Evolutionary conservation across 2,329 filamentous ascomycete species (phyloP).

Genomic region (Oidium heveae): DNA sequence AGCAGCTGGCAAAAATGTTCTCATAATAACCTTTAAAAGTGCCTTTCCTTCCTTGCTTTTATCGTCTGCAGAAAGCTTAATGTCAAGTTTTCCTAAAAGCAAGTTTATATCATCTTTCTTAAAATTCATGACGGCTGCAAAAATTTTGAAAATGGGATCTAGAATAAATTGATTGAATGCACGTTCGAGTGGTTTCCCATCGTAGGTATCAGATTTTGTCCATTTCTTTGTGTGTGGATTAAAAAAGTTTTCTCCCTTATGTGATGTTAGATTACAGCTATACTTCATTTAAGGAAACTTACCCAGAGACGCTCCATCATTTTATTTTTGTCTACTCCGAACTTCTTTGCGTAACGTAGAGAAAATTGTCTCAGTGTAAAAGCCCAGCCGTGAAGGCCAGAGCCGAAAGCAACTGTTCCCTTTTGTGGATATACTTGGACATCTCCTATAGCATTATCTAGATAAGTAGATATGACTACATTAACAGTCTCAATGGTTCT

Average conservation of each 20-base stretch:
- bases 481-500: constrained; percentile 99
- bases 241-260: constrained; percentile 89
- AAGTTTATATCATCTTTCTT: constrained; percentile 75
- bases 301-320: constrained; percentile 99
- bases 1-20: constrained; percentile 93
- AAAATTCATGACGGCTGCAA: constrained; percentile 90
- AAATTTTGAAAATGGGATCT: constrained; percentile 99
- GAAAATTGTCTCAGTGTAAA: constrained; percentile 99
- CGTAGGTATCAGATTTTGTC: constrained; percentile 64
- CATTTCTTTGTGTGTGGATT: constrained; percentile 99
- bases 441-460: constrained; percentile 89
- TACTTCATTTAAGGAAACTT: constrained; percentile 15
- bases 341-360: constrained; percentile 93
- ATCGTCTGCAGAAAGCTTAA: constrained; percentile 75
- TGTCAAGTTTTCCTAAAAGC: constrained; percentile 76
- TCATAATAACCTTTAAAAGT: constrained; percentile 94
- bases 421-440: constrained; percentile 96
- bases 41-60: constrained; percentile 89
- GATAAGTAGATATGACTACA: constrained; percentile 98
- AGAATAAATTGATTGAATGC: constrained; percentile 99
- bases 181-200: constrained; percentile 83
- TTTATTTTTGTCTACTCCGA: constrained; percentile 98
- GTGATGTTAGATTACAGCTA: constrained; percentile 7
- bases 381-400: constrained; percentile 98
- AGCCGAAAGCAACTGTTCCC: constrained; percentile 96